phyloP scores from a whole-genome alignment of 2,329 filamentous ascomycete genomes.

The Fusarium protoensiforme region DNA sequence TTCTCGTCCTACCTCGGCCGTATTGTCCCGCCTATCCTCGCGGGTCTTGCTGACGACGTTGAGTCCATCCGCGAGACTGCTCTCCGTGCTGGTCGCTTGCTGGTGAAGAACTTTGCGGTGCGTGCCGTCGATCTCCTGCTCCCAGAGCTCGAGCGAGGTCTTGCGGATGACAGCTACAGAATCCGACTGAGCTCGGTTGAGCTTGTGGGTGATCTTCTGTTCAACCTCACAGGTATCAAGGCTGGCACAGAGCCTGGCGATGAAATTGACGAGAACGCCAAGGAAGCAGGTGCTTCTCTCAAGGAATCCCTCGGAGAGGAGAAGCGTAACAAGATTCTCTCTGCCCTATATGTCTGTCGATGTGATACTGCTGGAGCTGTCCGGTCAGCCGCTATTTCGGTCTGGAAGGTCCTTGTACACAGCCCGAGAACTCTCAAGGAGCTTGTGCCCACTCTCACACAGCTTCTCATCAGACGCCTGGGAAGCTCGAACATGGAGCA shows the following conservation, averaged over 20 bases:
- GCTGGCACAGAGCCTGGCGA: conserved; percentile 80
- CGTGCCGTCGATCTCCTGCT: conserved; percentile 93
- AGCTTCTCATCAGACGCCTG: conserved; percentile 92
- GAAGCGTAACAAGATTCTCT: conserved; percentile 95
- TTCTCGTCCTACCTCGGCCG: conserved; percentile 95
- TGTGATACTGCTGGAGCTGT: conserved; percentile 96
- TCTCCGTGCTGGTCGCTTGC: conserved; percentile 87
- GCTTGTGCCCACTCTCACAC: conserved; percentile 91
- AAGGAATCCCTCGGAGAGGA: conserved; percentile 95
- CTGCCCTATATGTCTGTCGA: conserved; percentile 96
- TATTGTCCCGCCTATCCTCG: conserved; percentile 94
- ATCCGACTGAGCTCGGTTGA: conserved; percentile 99
- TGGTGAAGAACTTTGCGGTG: conserved; percentile 98
- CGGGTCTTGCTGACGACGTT: conserved; percentile 93
- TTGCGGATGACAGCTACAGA: conserved; percentile 97
- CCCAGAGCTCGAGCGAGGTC: conserved; percentile 92
- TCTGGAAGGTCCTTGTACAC: conserved; percentile 97
- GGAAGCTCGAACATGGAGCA: conserved; percentile 98
- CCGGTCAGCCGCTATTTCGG: conserved; percentile 86
- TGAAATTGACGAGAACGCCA: conserved; percentile 81
- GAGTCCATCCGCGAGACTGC: conserved; percentile 98
- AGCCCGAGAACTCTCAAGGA: conserved; percentile 94
- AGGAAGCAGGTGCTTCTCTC: conserved; percentile 91
- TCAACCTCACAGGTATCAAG: conserved; percentile 96
- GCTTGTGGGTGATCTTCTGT: conserved; percentile 93